Evolutionary conservation across 1,139 yeast species (phyloP).

Genomic region (Sugiyamaella grinbergsii): DNA sequence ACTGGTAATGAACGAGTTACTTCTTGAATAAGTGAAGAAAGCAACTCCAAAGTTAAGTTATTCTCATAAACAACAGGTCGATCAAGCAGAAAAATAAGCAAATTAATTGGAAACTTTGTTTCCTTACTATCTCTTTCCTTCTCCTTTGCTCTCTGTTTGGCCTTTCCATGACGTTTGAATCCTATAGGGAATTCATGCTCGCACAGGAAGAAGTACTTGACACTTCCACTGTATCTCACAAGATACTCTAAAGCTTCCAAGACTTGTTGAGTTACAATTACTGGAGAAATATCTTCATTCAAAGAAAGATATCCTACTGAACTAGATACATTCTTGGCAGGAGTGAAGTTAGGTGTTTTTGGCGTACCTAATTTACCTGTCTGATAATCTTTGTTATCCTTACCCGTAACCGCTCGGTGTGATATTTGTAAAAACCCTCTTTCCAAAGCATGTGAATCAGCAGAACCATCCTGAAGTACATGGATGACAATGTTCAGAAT

Average conservation of each 20-base stretch:
- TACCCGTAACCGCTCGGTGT: slow-evolving; percentile 33
- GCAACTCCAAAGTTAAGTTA: slow-evolving; percentile 70
- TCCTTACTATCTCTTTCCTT: slow-evolving; percentile 44
- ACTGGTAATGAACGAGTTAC: slow-evolving; percentile 70
- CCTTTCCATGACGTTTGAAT: slow-evolving; percentile 47
- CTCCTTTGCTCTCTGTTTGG: slow-evolving; percentile 33
- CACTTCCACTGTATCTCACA: slow-evolving; percentile 66
- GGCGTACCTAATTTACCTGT: slow-evolving; percentile 30
- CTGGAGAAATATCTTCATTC: slow-evolving; percentile 60
- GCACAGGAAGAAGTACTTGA: slow-evolving; percentile 73
- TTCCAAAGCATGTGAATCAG: slow-evolving; percentile 62
- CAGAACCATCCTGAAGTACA: slow-evolving; percentile 72
- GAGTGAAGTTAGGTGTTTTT: slow-evolving; percentile 31
- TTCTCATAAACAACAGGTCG: slow-evolving; percentile 68
- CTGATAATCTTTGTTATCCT: slow-evolving; percentile 23
- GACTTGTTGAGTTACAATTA: slow-evolving; percentile 73
- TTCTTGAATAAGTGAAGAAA: slow-evolving; percentile 73
- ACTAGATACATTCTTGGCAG: slow-evolving; percentile 26
- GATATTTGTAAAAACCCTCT: slow-evolving; percentile 63
- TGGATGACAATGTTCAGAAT: slow-evolving; percentile 69
- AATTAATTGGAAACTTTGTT: slow-evolving; percentile 67
- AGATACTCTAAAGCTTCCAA: slow-evolving; percentile 74
- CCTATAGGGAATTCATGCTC: slow-evolving; percentile 72
- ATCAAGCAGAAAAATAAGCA: slow-evolving; percentile 63
- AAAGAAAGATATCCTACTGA: slow-evolving; percentile 46